Percentiles rank a stretch among this genome's conserved stretches.
phyloP scores from a whole-genome alignment of 257 asterid species.

The Plantago major region DNA sequence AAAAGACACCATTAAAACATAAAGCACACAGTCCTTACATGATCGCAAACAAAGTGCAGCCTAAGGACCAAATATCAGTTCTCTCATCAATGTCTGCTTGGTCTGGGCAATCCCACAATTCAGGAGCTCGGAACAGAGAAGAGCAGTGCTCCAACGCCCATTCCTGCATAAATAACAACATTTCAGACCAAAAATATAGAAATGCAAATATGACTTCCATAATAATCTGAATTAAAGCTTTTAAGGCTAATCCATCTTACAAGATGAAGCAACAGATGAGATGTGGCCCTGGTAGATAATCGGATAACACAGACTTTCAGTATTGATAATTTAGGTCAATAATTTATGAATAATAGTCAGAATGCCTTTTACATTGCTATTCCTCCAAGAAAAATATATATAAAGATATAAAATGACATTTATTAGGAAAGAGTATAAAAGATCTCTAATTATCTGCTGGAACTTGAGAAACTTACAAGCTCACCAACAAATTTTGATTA shows the following conservation, averaged over 20 bases:
- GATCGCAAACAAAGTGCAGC: constrained; percentile 94
- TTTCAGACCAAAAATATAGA: constrained; percentile 19
- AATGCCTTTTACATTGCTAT: no score
- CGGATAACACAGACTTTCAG: not conserved
- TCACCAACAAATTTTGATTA: no score
- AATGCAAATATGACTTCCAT: not conserved
- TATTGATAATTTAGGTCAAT: not conserved
- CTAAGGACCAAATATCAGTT: constrained; percentile 97
- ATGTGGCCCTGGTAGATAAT: not conserved
- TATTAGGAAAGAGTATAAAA: no score
- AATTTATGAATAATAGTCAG: no score
- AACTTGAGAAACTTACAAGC: no score
- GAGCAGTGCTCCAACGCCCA: constrained; percentile 98
- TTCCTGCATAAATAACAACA: constrained; percentile 52
- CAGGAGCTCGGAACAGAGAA: constrained; percentile 95
- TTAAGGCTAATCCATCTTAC: not conserved
- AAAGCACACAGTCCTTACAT: constrained; percentile 54
- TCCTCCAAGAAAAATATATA: no score
- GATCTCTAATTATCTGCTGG: no score
- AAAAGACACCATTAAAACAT: no score
- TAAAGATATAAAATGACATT: no score
- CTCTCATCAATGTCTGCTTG: constrained; percentile 88
- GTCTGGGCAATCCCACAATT: constrained; percentile 96
- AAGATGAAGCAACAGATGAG: not conserved
- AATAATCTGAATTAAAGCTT: not conserved